These are phyloP conservation scores for Jackrogersella multiformis DNA, from an alignment of 495 filamentous ascomycete species.

Conservation along the genomic window DNA sequence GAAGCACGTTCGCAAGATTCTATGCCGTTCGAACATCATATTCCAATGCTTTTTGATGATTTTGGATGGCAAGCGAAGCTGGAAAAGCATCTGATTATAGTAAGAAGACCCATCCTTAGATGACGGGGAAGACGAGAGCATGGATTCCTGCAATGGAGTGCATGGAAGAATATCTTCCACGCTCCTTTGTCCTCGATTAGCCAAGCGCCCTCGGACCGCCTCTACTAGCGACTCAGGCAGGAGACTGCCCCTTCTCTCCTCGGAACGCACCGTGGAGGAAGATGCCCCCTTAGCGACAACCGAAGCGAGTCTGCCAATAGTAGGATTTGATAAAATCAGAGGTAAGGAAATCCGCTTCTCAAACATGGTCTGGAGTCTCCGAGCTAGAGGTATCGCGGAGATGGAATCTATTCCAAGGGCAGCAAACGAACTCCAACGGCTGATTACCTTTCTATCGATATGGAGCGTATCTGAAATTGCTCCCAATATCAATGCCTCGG, in stretches of 20 bases:
- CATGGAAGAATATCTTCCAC: constrained; percentile 73
- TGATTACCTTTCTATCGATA: constrained; percentile 65
- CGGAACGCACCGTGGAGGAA: neutral
- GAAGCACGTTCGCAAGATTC: constrained; percentile 72
- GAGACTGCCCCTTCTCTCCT: constrained; percentile 12
- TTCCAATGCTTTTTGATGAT: constrained; percentile 58
- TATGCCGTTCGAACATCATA: constrained; percentile 63
- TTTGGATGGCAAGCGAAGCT: constrained; percentile 32
- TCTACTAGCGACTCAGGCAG: constrained; percentile 53
- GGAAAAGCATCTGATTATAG: constrained; percentile 56
- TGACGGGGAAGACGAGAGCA: constrained; percentile 66
- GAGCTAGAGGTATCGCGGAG: constrained; percentile 75
- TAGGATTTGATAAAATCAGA: constrained; percentile 68
- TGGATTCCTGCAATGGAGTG: constrained; percentile 82
- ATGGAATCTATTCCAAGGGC: constrained; percentile 80
- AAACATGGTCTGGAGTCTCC: constrained; percentile 54
- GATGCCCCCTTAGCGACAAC: constrained; percentile 13
- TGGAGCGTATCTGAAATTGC: constrained; percentile 55
- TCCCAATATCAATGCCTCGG: constrained; percentile 61
- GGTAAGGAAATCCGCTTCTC: constrained; percentile 65
- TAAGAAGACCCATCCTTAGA: constrained; percentile 49
- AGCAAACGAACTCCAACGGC: constrained; percentile 55
- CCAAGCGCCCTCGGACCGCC: constrained; percentile 47
- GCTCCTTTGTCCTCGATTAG: constrained; percentile 36
- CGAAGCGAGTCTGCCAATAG: constrained; percentile 63